Percentiles rank a stretch among this genome's conserved stretches.
phyloP scores from a whole-genome alignment of 2,329 filamentous ascomycete species.

The Dryadomyces sulphureus region DNA sequence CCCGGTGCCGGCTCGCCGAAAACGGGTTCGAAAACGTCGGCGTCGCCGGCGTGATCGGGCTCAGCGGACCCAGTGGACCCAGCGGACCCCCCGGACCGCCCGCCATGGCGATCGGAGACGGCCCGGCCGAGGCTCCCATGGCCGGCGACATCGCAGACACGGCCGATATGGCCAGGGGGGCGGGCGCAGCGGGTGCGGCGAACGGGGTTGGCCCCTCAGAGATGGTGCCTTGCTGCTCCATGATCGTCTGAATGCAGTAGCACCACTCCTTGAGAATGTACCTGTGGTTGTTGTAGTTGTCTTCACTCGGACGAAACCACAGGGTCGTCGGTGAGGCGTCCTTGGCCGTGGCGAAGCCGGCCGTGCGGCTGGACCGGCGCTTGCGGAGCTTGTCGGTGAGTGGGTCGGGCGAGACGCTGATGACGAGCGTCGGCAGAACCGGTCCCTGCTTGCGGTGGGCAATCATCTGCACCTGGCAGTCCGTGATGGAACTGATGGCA shows the following conservation, averaged over 20 bases:
- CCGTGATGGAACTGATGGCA: slow-evolving; percentile 33
- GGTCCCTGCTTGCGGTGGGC: slow-evolving; percentile 48
- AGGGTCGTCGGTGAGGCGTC: slow-evolving; percentile 33
- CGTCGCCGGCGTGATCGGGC: slow-evolving; percentile 37
- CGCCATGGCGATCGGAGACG: too few species aligned
- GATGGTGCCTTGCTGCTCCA: slow-evolving; percentile 15
- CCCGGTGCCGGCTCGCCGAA: slow-evolving; percentile 14
- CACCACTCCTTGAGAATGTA: slow-evolving; percentile 45
- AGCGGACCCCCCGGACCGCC: too few species aligned
- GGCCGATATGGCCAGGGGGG: not conserved
- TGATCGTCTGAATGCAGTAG: slow-evolving; percentile 30
- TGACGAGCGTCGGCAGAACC: slow-evolving; percentile 41
- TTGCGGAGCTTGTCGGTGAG: slow-evolving; percentile 45
- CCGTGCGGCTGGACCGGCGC: slow-evolving; percentile 47
- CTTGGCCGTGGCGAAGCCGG: slow-evolving; percentile 37
- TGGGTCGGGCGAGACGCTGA: slow-evolving; percentile 37
- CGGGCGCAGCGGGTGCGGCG: not conserved
- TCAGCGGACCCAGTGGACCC: slow-evolving; percentile 19
- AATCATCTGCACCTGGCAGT: slow-evolving; percentile 43
- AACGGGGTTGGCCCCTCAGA: too few species aligned
- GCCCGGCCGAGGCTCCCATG: too few species aligned
- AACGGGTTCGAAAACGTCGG: slow-evolving; percentile 41
- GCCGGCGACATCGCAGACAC: too few species aligned
- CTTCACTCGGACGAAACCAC: slow-evolving; percentile 42
- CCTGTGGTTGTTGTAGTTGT: slow-evolving; percentile 17